Conservation (phyloP, 1,284 basidiomycete genomes). For the Sporisorium scitamineum region DNA sequence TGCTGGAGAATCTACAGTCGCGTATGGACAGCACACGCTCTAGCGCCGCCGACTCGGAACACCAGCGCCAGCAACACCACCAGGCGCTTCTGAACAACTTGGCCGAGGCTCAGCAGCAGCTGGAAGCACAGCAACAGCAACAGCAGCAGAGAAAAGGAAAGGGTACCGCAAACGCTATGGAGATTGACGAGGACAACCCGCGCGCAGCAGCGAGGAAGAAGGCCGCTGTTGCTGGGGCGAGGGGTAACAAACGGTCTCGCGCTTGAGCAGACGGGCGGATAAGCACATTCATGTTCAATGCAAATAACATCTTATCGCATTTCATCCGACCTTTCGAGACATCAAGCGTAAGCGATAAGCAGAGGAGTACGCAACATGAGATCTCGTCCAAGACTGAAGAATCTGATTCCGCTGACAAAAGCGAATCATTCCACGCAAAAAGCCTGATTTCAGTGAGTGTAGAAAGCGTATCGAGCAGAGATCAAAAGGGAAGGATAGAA, state of each 20-base stretch:
- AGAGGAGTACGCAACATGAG: neutral
- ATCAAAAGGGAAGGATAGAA: slow-evolving; percentile 42
- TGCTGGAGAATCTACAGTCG: slow-evolving; percentile 22
- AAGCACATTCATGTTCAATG: neutral
- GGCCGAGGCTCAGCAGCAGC: slow-evolving; percentile 19
- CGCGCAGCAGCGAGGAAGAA: slow-evolving; percentile 25
- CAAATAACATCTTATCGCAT: neutral
- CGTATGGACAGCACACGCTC: slow-evolving; percentile 22
- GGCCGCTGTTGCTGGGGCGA: slow-evolving; percentile 7
- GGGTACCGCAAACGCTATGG: slow-evolving; percentile 29
- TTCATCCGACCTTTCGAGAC: neutral
- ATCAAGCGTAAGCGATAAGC: slow-evolving; percentile 1
- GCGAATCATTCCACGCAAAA: neutral
- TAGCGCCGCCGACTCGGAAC: slow-evolving; percentile 9
- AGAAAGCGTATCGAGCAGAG: neutral
- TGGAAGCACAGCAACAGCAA: slow-evolving; percentile 33
- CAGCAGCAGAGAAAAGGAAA: slow-evolving; percentile 32
- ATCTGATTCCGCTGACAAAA: neutral
- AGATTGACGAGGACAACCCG: slow-evolving; percentile 32
- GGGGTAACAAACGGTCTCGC: slow-evolving; percentile 42
- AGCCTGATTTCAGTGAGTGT: neutral
- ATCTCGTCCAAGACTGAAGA: neutral
- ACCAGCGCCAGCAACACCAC: slow-evolving; percentile 21
- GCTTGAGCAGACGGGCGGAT: slow-evolving; percentile 12
- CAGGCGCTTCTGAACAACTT: slow-evolving; percentile 26